Base-by-base conservation (phyloP, 2,329 filamentous ascomycete species). In the Verticillium dahliae region DNA sequence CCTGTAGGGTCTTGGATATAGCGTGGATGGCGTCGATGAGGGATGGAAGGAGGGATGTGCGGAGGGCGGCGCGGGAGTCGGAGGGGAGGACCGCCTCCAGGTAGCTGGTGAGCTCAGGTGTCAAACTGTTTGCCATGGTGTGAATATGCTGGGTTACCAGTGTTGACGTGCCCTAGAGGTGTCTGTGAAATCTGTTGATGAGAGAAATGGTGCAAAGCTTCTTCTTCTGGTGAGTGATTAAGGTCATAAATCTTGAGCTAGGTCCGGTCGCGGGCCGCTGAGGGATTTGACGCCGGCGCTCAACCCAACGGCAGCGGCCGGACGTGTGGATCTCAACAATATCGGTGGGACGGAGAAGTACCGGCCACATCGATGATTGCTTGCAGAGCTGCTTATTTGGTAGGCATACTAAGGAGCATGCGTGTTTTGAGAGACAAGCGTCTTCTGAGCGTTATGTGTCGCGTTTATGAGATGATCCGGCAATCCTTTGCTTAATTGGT, bases 11-110 rank as follows among this genome's bases (percentile, higher is more conserved):
- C 6, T 68, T 67, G 45, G 80, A 76, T 57, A 85, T 80, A 9
- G 73, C 71, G 14, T 76, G 71, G 58, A 85, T 72, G 65, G 75
- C 72, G 34, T 71, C 67, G 45, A 86, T 72, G 0, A 86, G 74
- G 0, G 74, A 69, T 0, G 83, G 83, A 3, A 86, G 69, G 4
- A 86, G 77, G 0, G 78, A 80, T 1, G 67, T 69, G 37, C 74
- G 68, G 1, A 85, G 75, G 1, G 70, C 68, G n/a, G 68, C 62
- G 60, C 71, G 69, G 37, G 37, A 18, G 2, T 65, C 61, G 27
- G 67, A 61, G 0, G 69, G 66, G 1, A 74, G 63, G 3, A 70
- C 61, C 37, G 67, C 60, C 9, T 65, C 52, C 41, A 75, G 68
- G 39, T 67, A 62, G 27, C 63, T 6, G 38, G 38, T 41, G 18